Percentiles rank a stretch among this genome's conserved stretches.
phyloP scores from a whole-genome alignment of 495 filamentous ascomycete genomes.

The Xylaria bambusicola region DNA sequence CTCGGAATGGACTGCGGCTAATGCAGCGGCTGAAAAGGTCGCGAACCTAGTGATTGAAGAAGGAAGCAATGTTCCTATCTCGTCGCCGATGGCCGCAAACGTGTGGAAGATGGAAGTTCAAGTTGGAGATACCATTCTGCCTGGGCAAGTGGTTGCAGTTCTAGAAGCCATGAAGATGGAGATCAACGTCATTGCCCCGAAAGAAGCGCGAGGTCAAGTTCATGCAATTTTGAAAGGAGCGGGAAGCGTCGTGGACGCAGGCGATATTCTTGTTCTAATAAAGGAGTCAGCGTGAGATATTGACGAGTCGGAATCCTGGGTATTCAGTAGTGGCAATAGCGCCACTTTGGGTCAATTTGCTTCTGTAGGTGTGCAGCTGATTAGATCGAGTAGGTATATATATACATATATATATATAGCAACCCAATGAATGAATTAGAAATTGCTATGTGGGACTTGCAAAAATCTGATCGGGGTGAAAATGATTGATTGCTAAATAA shows the following conservation, averaged over 20 bases:
- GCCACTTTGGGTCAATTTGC: too few species aligned
- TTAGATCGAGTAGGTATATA: too few species aligned
- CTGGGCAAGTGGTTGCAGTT: constrained; percentile 41
- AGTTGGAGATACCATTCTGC: constrained; percentile 39
- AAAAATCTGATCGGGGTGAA: too few species aligned
- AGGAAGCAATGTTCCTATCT: constrained; percentile 44
- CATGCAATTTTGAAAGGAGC: neutral
- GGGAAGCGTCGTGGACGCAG: neutral
- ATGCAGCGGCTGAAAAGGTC: neutral
- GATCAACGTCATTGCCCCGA: constrained; percentile 38
- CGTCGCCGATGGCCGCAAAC: constrained; percentile 56
- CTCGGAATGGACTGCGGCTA: constrained; percentile 43
- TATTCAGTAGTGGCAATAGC: too few species aligned
- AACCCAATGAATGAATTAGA: too few species aligned
- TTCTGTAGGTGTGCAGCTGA: too few species aligned
- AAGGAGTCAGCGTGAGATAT: too few species aligned
- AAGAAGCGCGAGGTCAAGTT: constrained; percentile 15
- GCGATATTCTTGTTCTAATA: too few species aligned
- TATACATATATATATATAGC: too few species aligned
- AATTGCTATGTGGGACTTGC: too few species aligned
- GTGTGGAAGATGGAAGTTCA: constrained; percentile 58
- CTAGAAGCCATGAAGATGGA: constrained; percentile 61
- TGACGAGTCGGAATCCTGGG: too few species aligned
- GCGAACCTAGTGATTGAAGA: constrained; percentile 35
- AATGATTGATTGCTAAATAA: too few species aligned